Evolutionary conservation across 2,329 filamentous ascomycete genomes (phyloP), one percentile per base, ranked within the genome.

Genomic region (Fusarium robinianum): DNA sequence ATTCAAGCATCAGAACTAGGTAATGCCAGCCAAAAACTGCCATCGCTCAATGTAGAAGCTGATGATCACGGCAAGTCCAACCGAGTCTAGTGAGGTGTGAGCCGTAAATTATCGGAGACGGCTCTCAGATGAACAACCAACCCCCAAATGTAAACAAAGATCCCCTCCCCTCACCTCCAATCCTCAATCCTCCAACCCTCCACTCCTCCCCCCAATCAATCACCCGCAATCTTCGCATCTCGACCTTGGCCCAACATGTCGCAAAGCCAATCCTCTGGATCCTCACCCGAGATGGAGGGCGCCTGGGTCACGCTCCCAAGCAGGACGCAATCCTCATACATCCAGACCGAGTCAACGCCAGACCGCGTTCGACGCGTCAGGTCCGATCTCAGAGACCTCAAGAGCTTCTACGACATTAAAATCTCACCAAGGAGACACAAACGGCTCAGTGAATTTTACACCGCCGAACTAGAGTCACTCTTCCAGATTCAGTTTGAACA

Each of bases 401-500:
- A 70, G 7, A 61, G 59, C 2, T 80, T 77, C 54, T 78, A 79
- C 62, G 73, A 71, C 36, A 70, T 80, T 46, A 62, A 63, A 1
- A 68, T 74, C 25, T 79, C 78, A 0, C 53, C 64, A 0, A 61
- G 58, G 2, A 69, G 77, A 0, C 64, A 67, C 33, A 34, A 61
- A 5, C 68, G 70, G 2, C 54, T 81, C 1, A 47, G 64, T 2
- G 46, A 58, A 9, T 81, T 72, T 55, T 73, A 72, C 46, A 40
- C 57, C 1, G 53, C 68, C 1, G 72, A 80, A 46, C 65, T 78
- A 0, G 55, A 61, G 2, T 38, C 52, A 1, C 43, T 68, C 1
- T 49, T 50, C 14, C 32, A 42, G 14, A 35, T 65, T 8, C 51
- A 58, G 23, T 67, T 68, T 40, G 52, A 62, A 3, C 34, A 26